These are phyloP conservation scores for Phlyctochytrium arcticum DNA, from an alignment of 192 early-diverging fungal species.

Conservation along the genomic window DNA sequence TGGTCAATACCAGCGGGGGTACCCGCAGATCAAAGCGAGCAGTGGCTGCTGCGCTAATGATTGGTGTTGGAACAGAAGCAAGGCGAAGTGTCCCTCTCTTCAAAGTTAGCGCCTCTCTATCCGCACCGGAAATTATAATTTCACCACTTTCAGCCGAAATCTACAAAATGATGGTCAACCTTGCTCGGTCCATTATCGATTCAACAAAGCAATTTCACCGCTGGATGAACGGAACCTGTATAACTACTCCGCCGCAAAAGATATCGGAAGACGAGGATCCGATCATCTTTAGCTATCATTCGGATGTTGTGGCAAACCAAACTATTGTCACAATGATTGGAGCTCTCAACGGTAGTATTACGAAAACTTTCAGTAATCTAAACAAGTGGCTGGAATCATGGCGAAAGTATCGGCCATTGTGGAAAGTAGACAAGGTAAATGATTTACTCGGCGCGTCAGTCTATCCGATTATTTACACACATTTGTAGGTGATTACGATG, in stretches of 20 bases:
- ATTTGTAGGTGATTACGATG: conserved; percentile 46
- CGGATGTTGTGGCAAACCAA: conserved; percentile 48
- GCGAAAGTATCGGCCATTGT: conserved; percentile 58
- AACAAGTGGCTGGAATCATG: conserved; percentile 52
- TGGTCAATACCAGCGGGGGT: conserved; percentile 16
- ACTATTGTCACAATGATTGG: conserved; percentile 42
- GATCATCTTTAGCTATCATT: conserved; percentile 53
- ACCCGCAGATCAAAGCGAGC: not conserved
- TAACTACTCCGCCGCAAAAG: conserved; percentile 54
- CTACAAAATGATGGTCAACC: conserved; percentile 61
- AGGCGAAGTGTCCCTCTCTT: conserved; percentile 44
- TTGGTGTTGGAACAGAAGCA: not conserved
- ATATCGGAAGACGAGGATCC: conserved; percentile 55
- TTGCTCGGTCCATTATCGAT: conserved; percentile 53
- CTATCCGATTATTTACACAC: not conserved
- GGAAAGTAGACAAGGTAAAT: conserved; percentile 61
- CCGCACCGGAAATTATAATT: conserved; percentile 58
- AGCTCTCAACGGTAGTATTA: conserved; percentile 43
- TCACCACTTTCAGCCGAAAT: conserved; percentile 52
- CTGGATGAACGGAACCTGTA: conserved; percentile 62
- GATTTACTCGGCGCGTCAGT: not conserved
- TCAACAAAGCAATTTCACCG: conserved; percentile 59
- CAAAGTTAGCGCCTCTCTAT: conserved; percentile 52
- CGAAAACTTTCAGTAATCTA: conserved; percentile 46
- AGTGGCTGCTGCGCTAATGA: not conserved